Conservation (phyloP, 495 filamentous ascomycete genomes). For the Evansstolkia leycettana region DNA sequence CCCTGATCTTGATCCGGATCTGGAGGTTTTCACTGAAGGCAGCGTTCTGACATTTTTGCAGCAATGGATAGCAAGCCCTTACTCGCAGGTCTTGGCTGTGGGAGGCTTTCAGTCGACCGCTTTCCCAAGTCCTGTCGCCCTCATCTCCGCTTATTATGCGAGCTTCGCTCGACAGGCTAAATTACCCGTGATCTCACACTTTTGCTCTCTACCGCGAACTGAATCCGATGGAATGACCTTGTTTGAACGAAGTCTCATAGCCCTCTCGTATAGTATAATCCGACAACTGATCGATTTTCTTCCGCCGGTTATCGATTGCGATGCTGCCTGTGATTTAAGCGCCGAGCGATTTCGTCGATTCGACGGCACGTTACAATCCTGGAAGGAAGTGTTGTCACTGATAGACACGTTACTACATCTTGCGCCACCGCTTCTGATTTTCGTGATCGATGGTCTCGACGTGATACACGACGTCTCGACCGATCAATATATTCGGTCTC, state of each 20-base stretch:
- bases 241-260: constrained; percentile 26
- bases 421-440: constrained; percentile 30
- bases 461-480: constrained; percentile 25
- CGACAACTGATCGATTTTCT: constrained; percentile 34
- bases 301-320: constrained; percentile 28
- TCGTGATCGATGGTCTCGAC: constrained; percentile 31
- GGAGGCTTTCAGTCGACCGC: constrained; percentile 19
- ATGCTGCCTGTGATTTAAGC: constrained; percentile 24
- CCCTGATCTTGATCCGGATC: constrained; percentile 19
- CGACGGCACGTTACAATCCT: constrained; percentile 25
- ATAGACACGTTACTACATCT: constrained; percentile 28
- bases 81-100: constrained; percentile 28
- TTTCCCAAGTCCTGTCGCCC: constrained; percentile 14
- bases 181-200: constrained; percentile 32
- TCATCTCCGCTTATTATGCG: constrained; percentile 28
- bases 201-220: constrained; percentile 22
- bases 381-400: constrained; percentile 29
- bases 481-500: constrained; percentile 20
- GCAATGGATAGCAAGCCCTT: constrained; percentile 24
- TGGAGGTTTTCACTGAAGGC: constrained; percentile 19
- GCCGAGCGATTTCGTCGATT: constrained; percentile 27
- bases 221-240: constrained; percentile 14
- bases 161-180: constrained; percentile 19
- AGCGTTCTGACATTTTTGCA: constrained; percentile 21
- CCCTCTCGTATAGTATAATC: constrained; percentile 35